These are phyloP conservation scores for Limonomyces culmigenus DNA, from an alignment of 1,284 basidiomycete species.

Conservation along the genomic window DNA sequence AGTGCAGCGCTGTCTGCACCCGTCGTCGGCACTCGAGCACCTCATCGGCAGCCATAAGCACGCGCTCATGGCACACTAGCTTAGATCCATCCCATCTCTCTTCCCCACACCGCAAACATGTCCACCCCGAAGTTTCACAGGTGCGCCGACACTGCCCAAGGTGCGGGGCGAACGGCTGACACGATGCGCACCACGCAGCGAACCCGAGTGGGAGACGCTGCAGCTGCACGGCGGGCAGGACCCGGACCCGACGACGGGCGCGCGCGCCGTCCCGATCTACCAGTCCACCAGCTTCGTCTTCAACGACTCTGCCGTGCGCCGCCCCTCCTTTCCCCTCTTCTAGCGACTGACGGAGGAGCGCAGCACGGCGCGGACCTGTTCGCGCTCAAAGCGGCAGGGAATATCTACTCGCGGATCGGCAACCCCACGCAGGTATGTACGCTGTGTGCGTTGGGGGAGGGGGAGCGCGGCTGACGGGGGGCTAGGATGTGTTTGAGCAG, in stretches of 20 bases:
- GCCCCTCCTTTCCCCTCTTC: slow-evolving; percentile 3
- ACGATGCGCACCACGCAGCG: slow-evolving; percentile 17
- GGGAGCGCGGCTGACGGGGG: too few relatives aligned
- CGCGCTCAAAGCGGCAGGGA: slow-evolving; percentile 51
- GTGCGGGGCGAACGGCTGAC: background rate
- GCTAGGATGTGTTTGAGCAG: slow-evolving; percentile 60
- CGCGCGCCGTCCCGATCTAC: slow-evolving; percentile 76
- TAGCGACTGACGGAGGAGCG: too few relatives aligned
- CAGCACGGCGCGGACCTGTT: slow-evolving; percentile 78
- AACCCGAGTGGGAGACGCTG: slow-evolving; percentile 67
- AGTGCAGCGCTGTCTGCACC: too few relatives aligned
- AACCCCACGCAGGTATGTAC: slow-evolving; percentile 86
- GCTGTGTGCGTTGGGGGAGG: too few relatives aligned
- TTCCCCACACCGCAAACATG: slow-evolving; percentile 2
- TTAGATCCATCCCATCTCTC: too few relatives aligned
- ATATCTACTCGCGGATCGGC: slow-evolving; percentile 66
- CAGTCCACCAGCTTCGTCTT: slow-evolving; percentile 66
- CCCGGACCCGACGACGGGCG: slow-evolving; percentile 55
- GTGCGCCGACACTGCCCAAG: slow-evolving; percentile 1
- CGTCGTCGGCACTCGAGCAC: too few relatives aligned
- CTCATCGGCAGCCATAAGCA: too few relatives aligned
- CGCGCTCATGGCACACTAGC: background rate
- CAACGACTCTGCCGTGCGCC: slow-evolving; percentile 51
- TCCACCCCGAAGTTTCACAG: slow-evolving; percentile 5
- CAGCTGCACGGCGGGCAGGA: slow-evolving; percentile 74